Percentiles rank a stretch among this genome's conserved stretches.
Conservation (phyloP, 805 yeast genomes). For the Candida nanaspora region DNA sequence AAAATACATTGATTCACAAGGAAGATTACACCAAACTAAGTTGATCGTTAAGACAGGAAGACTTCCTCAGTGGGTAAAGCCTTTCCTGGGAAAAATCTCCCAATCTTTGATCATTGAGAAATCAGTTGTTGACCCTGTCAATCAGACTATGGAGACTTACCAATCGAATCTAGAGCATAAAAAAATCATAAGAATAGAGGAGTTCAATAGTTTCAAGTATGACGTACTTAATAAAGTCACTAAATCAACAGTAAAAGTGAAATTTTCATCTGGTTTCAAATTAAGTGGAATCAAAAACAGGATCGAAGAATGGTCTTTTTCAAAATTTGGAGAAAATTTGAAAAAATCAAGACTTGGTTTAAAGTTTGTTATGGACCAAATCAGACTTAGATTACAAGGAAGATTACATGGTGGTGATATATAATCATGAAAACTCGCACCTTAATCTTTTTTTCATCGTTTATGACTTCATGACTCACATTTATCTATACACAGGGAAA, state of each 20-base stretch:
- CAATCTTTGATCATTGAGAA: constrained; percentile 80
- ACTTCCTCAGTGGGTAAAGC: constrained; percentile 71
- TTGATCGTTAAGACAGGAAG: constrained; percentile 73
- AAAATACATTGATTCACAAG: constrained; percentile 48
- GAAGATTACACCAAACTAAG: constrained; percentile 64
- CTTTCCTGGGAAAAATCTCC: constrained; percentile 61
- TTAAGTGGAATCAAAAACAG: constrained; percentile 53
- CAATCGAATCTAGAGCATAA: constrained; percentile 83
- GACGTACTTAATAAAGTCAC: constrained; percentile 27
- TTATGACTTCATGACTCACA: no score
- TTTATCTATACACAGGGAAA: no score
- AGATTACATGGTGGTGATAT: no score
- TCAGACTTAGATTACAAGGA: constrained; percentile 14
- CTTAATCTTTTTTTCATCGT: no score
- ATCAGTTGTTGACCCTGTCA: constrained; percentile 60
- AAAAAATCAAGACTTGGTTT: constrained; percentile 64
- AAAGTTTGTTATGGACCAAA: constrained; percentile 61
- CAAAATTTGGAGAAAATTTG: constrained; percentile 61
- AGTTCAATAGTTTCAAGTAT: constrained; percentile 50
- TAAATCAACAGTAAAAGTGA: constrained; percentile 43
- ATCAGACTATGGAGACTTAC: constrained; percentile 53
- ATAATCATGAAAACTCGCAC: constrained; percentile 1
- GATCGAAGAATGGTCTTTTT: constrained; percentile 78
- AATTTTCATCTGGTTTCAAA: constrained; percentile 63
- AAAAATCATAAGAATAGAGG: constrained; percentile 71